These are phyloP conservation scores for Moricandia moricandioides DNA, from an alignment of 345 rosid genomes.

Conservation along the genomic window DNA sequence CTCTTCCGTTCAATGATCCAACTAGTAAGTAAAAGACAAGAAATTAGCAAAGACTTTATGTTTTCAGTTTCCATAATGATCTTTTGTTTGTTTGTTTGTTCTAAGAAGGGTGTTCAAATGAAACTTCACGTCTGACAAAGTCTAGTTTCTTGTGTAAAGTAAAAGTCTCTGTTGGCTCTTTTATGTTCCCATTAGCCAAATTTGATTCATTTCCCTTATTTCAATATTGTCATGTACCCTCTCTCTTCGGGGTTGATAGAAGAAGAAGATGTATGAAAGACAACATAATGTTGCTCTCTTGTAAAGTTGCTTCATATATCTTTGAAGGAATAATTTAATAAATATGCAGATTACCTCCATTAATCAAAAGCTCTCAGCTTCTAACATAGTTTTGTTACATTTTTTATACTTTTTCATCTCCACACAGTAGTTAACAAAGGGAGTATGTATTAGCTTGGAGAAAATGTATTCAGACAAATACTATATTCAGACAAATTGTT, in stretches of 20 bases:
- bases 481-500: not conserved
- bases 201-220: constrained; percentile 38
- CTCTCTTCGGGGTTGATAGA: constrained; percentile 33
- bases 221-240: constrained; percentile 22
- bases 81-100: constrained; percentile 40
- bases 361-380: constrained; percentile 9
- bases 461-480: not conserved
- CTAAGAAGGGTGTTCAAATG: constrained; percentile 37
- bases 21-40: constrained; percentile 44
- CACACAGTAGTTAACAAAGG: not conserved
- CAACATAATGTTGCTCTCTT: constrained; percentile 41
- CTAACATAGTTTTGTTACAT: constrained; percentile 9
- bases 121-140: constrained; percentile 32
- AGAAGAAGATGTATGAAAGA: constrained; percentile 35
- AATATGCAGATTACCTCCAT: constrained; percentile 25
- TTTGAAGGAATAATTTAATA: constrained; percentile 41
- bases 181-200: constrained; percentile 27
- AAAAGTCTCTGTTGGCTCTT: constrained; percentile 35
- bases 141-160: constrained; percentile 49
- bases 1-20: constrained; percentile 42
- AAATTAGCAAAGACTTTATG: constrained; percentile 32
- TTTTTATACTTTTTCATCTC: not conserved
- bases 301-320: constrained; percentile 46
- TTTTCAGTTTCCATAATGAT: constrained; percentile 35
- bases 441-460: constrained; percentile 83